phyloP scores from a whole-genome alignment of 768 basidiomycete species.

The Hebeloma cylindrosporum region DNA sequence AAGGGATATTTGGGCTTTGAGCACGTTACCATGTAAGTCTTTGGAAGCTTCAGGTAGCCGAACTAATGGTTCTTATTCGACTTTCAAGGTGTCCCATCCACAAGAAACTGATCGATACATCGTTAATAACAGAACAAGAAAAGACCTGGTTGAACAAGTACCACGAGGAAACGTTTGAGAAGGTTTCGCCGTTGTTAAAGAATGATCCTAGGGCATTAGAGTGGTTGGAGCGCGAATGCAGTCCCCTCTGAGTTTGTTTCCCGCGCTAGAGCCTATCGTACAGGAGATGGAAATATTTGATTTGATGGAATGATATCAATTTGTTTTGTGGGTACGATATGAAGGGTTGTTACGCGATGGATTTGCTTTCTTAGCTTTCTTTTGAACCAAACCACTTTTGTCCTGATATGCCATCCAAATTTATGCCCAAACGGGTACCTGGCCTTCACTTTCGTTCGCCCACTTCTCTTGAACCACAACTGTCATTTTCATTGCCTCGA shows the following conservation, averaged over 20 bases:
- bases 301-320: too few species aligned
- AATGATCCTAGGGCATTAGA: constrained; percentile 57
- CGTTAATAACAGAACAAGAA: constrained; percentile 64
- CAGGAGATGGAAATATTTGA: too few species aligned
- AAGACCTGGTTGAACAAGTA: constrained; percentile 82
- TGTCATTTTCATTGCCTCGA: too few species aligned
- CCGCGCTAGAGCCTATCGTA: too few species aligned
- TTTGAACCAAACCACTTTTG: neutral
- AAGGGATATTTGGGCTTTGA: constrained; percentile 87
- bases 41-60: too few species aligned
- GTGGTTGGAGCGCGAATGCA: constrained; percentile 65
- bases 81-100: constrained; percentile 77
- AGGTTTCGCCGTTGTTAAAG: constrained; percentile 69
- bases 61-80: neutral
- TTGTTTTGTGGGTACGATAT: too few species aligned
- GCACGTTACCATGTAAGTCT: constrained; percentile 76
- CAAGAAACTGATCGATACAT: constrained; percentile 70
- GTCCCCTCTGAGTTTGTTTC: constrained; percentile 36
- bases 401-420: too few species aligned
- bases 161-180: constrained; percentile 71
- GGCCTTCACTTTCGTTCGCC: too few species aligned
- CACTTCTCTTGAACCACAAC: too few species aligned
- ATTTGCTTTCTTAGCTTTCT: neutral
- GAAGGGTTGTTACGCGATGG: too few species aligned
- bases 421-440: too few species aligned